Evolutionary conservation across 306 rosid genomes (phyloP).

Genomic region (Medicago ruthenica): DNA sequence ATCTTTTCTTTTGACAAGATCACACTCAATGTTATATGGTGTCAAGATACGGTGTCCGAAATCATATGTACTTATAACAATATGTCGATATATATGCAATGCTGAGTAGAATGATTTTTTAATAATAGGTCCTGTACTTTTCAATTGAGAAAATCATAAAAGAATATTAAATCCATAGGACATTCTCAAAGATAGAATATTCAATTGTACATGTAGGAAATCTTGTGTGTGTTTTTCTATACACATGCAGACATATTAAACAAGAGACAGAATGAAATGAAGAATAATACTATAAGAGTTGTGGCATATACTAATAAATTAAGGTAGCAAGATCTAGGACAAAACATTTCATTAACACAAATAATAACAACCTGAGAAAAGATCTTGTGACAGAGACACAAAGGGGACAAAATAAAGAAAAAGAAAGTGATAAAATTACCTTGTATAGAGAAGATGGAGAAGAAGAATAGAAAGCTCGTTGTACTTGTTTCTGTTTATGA

Average conservation of each 20-base stretch:
- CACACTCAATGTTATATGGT: no score
- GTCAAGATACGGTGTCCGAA: no score
- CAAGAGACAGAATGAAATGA: not conserved
- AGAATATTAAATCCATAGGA: conserved; percentile 7
- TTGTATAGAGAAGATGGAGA: not conserved
- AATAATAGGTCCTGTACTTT: conserved; percentile 42
- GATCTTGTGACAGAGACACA: conserved; percentile 40
- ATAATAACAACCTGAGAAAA: conserved; percentile 2
- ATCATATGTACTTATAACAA: not conserved
- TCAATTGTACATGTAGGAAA: not conserved
- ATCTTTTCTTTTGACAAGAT: no score
- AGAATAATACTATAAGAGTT: conserved; percentile 1
- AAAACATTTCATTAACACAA: not conserved
- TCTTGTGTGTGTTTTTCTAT: not conserved
- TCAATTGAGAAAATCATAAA: not conserved
- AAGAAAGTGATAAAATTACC: not conserved
- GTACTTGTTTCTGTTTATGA: conserved; percentile 18
- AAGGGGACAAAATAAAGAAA: not conserved
- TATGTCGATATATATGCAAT: not conserved
- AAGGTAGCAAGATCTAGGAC: conserved; percentile 47
- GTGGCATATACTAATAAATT: not conserved
- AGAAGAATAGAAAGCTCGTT: conserved; percentile 25
- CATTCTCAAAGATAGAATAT: not conserved
- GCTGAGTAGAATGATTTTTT: not conserved
- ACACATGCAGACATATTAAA: conserved; percentile 8